Evolutionary conservation across 2,329 filamentous ascomycete species (phyloP).

Genomic region (Gremmenia infestans): DNA sequence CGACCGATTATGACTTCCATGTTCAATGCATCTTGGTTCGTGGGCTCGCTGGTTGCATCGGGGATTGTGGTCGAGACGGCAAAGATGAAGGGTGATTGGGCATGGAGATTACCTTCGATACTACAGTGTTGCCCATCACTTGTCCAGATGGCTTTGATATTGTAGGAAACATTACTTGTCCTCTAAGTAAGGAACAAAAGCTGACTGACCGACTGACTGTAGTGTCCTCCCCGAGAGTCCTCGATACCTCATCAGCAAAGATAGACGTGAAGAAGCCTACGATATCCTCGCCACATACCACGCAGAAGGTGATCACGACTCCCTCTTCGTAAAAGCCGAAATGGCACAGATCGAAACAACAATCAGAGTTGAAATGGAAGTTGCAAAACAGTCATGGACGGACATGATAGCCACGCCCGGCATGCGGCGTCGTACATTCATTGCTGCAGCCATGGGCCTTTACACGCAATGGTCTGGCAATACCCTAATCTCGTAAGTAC

Average conservation of each 20-base stretch:
- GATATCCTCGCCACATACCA: conserved; percentile 48
- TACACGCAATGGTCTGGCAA: conserved; percentile 52
- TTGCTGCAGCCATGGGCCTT: conserved; percentile 45
- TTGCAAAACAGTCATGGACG: conserved; percentile 47
- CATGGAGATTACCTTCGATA: conserved; percentile 38
- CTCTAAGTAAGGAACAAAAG: too few species aligned
- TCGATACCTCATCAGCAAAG: conserved; percentile 51
- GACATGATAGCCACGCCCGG: conserved; percentile 47
- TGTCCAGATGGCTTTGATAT: conserved; percentile 16
- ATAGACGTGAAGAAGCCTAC: conserved; percentile 53
- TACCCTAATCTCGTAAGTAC: conserved; percentile 36
- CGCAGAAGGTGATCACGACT: conserved; percentile 46
- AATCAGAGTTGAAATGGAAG: conserved; percentile 49
- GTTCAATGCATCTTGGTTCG: conserved; percentile 50
- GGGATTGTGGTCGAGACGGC: conserved; percentile 41
- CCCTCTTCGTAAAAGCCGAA: conserved; percentile 52
- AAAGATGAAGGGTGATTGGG: conserved; percentile 36
- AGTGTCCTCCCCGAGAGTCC: conserved; percentile 51
- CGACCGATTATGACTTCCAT: conserved; percentile 47
- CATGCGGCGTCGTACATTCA: conserved; percentile 44
- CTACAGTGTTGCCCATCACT: conserved; percentile 34
- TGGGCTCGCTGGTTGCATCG: conserved; percentile 41
- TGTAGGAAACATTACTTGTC: conserved; percentile 7
- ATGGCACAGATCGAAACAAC: conserved; percentile 56
- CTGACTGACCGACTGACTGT: background rate